A percentile compares a stretch with the other conserved stretches of the same genome.
Conservation (phyloP, 345 rosid genomes). For the Eucalyptus lansdowneana region DNA sequence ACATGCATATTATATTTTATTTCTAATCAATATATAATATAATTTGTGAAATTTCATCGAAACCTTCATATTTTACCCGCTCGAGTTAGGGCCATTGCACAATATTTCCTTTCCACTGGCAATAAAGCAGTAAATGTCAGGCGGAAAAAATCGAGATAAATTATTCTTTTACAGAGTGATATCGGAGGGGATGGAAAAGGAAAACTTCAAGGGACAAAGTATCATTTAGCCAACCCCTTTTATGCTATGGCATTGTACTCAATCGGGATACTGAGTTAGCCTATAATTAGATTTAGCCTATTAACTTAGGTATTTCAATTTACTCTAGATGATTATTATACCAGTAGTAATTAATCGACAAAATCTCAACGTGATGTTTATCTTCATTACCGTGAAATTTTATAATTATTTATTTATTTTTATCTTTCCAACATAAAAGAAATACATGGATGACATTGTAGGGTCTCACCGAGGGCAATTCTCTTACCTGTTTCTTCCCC, state of each 20-base stretch:
- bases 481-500: rapidly evolving
- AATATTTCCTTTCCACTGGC: neutral
- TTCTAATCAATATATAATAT: neutral
- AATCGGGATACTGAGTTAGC: rapidly evolving
- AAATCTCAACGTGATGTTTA: rapidly evolving
- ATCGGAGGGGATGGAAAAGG: neutral
- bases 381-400: rapidly evolving
- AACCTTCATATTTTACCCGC: neutral
- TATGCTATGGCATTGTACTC: no score
- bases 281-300: no score
- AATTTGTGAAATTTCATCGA: neutral
- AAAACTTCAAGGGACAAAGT: neutral
- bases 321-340: no score
- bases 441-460: no score
- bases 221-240: neutral
- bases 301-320: no score
- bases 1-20: neutral
- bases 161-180: neutral
- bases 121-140: neutral
- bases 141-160: neutral
- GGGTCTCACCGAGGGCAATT: rapidly evolving
- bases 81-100: neutral
- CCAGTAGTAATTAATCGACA: rapidly evolving
- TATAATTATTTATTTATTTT: no score
- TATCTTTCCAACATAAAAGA: rapidly evolving